Base-by-base conservation (phyloP, 2,329 filamentous ascomycete genomes). In the Dothistroma septosporum region DNA sequence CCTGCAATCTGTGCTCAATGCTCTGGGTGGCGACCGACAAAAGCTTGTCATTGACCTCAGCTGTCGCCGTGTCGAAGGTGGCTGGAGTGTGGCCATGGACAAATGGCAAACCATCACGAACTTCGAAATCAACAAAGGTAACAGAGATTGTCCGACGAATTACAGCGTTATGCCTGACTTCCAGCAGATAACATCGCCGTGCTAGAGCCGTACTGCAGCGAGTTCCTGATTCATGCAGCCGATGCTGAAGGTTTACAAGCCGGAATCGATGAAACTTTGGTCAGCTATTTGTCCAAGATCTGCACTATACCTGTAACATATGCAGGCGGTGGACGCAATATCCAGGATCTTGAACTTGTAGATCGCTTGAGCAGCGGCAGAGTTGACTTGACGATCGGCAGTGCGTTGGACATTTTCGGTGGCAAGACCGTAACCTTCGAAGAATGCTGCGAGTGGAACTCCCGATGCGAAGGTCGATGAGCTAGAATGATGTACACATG, bases 71-170 rank as follows among this genome's bases (percentile, higher is more conserved):
- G 87, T 87, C 62, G 89, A 83, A 41, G 81, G 87, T 59, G 87
- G 80, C 44, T 99, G 94, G 94, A 92, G 90, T 70, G 94, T 99
- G n/a, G 93, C 94, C 58, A 99, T 96, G 88, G 91, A 99, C 76
- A 96, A 96, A 76, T 99, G 94, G 94, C 94, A 97, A 81, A 96
- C 91, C 1, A 88, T 97, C 59, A 97, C 94, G 1, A 91, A 97
- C 71, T 96, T 96, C 87, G 91, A 97, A 74, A 86, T 99, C 66
- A 93, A 88, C 65, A 81, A 90, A 82, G 90, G 93, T 92, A 77
- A 28, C 14, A 14, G 12, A 10, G 8, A 22, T 32, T 21, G 32
- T 44, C n/a, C 31, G n/a, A 7, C 16, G 53, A 31, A 9, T 24
- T 5, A 31, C n/a, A 31, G 14, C 24, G 31, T n/a, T 19, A 32